Conservation (phyloP, 257 asterid species). For the Lycium ferocissimum region DNA sequence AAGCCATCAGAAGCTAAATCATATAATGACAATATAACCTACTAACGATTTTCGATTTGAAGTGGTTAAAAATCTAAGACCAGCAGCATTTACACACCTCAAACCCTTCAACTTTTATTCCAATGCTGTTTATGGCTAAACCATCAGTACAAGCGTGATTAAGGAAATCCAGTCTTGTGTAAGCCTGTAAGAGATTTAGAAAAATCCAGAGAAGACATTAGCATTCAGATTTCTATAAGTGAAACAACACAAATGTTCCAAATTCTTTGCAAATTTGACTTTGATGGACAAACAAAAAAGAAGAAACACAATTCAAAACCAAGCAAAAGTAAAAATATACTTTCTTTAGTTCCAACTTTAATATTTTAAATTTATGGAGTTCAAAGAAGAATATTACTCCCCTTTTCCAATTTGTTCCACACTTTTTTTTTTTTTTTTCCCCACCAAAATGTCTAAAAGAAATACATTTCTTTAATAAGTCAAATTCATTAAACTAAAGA, state of each 20-base stretch:
- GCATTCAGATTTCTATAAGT: too few species aligned
- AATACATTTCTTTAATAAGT: neutral
- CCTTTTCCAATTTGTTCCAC: neutral
- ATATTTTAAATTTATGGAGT: neutral
- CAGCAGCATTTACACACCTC: neutral
- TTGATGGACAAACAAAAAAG: too few species aligned
- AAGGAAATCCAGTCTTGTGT: conserved; percentile 7
- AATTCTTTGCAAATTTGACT: neutral
- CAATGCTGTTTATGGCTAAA: conserved; percentile 6
- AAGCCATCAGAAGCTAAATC: neutral
- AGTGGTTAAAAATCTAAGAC: neutral
- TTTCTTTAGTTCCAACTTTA: too few species aligned
- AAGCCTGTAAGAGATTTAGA: neutral
- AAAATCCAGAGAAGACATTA: neutral
- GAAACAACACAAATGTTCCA: too few species aligned
- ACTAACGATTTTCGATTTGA: neutral
- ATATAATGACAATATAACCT: neutral
- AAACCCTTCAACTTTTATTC: conserved; percentile 19
- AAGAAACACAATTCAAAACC: too few species aligned
- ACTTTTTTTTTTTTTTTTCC: neutral
- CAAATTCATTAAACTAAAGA: neutral
- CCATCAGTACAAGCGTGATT: neutral
- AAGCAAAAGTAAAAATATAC: too few species aligned
- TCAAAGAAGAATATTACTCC: neutral
- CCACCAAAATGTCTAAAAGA: neutral